Evolutionary conservation across 768 basidiomycete genomes (phyloP), one percentile per base, ranked within the genome.

Genomic region (Mycena pura): DNA sequence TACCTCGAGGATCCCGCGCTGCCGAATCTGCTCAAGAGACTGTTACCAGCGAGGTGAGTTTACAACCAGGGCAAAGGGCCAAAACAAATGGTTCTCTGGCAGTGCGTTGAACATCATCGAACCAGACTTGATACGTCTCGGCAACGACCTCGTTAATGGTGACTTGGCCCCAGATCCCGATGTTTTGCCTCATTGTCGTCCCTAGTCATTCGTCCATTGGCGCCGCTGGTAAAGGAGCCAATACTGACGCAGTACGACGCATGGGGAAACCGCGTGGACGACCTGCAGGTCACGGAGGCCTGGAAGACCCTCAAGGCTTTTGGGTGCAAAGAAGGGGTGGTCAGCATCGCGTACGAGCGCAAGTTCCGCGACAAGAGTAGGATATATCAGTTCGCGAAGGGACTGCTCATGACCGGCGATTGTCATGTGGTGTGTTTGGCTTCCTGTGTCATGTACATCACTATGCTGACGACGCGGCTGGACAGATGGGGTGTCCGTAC

Each of bases 171-270:
- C 58, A 19, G 34, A 24, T 13, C 41, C 21, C 1, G 22, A 24
- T 41, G 43, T 14, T 48, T 27, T 22, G 22, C 53, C 22, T 46
- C 44, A 34, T 40, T 40, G 32, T 40, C 15, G 45, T 22, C 10
- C 40, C 45, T 53, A 91, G 89, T 73, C n/a, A 77, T 90, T 45
- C 84, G 87, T 21, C 73, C 76, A 2, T 70, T 90, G 44, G 79
- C 78, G n/a, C 70, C 72, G 24, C 80, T 78, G 21, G 76, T 82
- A 1, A 69, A 73, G 3, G 82, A 83, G 19, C 87, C 89, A 0
- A 77, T 71, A 10, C 72, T 93, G 21, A 79, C 79, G 0, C 92
- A 92, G 71, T 93, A 91, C 68, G 80, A 92, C 66, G 86, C 91
- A 63, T 92, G 86, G 87, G 91, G 91, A 0, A 83, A 86, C 11